phyloP scores from a whole-genome alignment of 2,329 filamentous ascomycete species.

The Ceratocystis huliohia region DNA sequence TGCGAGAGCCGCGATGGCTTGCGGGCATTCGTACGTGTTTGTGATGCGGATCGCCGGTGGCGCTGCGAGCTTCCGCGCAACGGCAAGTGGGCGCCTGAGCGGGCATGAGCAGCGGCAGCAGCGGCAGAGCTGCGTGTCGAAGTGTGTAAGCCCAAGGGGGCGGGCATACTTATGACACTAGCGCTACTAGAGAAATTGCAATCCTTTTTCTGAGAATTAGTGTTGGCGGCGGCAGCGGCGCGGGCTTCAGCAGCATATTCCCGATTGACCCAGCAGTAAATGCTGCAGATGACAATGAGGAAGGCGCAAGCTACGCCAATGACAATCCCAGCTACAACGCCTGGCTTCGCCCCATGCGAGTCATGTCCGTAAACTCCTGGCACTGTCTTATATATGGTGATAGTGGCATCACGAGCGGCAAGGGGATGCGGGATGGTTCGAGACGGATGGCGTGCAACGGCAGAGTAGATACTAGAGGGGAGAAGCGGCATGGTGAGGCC shows the following conservation, averaged over 20 bases:
- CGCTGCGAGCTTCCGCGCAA: conserved; percentile 1
- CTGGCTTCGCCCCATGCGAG: conserved; percentile 10
- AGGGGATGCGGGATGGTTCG: conserved; percentile 31
- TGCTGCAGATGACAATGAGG: conserved; percentile 17
- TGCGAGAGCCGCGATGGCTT: conserved; percentile 11
- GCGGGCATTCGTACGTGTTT: neutral
- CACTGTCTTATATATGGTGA: conserved; percentile 21
- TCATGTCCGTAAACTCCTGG: conserved; percentile 21
- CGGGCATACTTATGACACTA: conserved; percentile 17
- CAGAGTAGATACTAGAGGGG: neutral
- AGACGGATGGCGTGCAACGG: neutral
- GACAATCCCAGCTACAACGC: conserved; percentile 19
- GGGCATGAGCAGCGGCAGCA: conserved; percentile 9
- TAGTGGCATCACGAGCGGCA: conserved; percentile 20
- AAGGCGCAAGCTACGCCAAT: conserved; percentile 17
- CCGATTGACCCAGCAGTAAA: conserved; percentile 21
- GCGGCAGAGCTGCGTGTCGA: neutral
- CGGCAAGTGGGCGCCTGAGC: conserved; percentile 11
- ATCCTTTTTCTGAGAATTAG: neutral
- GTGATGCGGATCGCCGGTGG: conserved; percentile 3
- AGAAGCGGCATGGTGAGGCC: conserved; percentile 31
- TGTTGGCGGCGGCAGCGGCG: conserved; percentile 1
- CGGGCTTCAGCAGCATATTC: conserved; percentile 12
- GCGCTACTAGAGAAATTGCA: neutral
- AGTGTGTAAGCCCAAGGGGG: neutral